Conservation (phyloP, 768 basidiomycete species). For the Lentinula lateritia region DNA sequence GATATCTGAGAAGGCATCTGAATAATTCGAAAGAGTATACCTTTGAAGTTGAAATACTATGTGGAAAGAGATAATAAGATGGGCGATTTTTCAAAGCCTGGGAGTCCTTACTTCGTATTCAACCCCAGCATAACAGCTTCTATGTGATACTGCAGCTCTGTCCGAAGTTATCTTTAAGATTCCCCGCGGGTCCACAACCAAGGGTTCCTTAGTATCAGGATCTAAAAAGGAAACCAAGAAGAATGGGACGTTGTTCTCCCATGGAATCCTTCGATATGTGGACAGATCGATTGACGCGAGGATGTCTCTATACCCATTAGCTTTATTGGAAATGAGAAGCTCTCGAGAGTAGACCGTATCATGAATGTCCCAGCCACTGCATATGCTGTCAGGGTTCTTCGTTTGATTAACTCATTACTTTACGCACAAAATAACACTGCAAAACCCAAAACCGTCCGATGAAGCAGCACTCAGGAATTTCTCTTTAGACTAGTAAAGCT, state of each 20-base stretch:
- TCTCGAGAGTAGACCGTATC: slow-evolving; percentile 82
- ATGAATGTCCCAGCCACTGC: slow-evolving; percentile 89
- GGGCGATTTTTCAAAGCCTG: background rate
- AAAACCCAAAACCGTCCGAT: slow-evolving; percentile 87
- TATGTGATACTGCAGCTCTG: slow-evolving; percentile 40
- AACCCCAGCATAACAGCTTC: slow-evolving; percentile 75
- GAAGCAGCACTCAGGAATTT: slow-evolving; percentile 84
- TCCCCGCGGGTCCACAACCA: slow-evolving; percentile 86
- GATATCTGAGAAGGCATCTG: background rate
- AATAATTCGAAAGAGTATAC: slow-evolving; percentile 25
- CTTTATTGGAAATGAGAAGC: slow-evolving; percentile 83
- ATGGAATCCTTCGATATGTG: slow-evolving; percentile 83
- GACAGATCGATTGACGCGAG: slow-evolving; percentile 82
- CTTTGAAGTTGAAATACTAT: slow-evolving; percentile 90
- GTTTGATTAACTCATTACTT: background rate
- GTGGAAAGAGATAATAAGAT: slow-evolving; percentile 4
- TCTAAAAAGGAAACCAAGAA: slow-evolving; percentile 90
- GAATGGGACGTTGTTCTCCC: slow-evolving; percentile 90
- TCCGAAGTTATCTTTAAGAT: slow-evolving; percentile 57
- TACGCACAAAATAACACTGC: slow-evolving; percentile 84
- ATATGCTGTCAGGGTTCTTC: background rate
- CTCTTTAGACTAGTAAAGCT: slow-evolving; percentile 64
- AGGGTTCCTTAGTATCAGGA: slow-evolving; percentile 72
- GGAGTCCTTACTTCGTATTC: slow-evolving; percentile 77
- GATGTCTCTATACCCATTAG: slow-evolving; percentile 90